Conservation (phyloP, 805 yeast genomes). For the Candida silvicultrix region DNA sequence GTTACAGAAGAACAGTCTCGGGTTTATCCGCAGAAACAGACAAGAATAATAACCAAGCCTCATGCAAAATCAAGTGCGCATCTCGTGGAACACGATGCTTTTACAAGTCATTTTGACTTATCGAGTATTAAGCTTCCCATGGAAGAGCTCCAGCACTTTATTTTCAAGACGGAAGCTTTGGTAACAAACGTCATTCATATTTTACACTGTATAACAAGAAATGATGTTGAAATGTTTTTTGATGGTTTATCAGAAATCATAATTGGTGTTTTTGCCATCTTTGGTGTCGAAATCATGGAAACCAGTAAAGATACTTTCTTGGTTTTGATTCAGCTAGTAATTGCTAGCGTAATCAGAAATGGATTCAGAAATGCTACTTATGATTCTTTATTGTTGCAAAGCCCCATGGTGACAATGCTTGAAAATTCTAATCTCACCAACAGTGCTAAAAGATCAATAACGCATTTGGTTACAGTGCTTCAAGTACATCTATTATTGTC, state of each 20-base stretch:
- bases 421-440: not conserved
- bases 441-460: not conserved
- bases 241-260: not conserved
- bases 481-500: conserved; percentile 1
- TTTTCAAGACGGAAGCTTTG: not conserved
- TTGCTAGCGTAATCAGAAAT: not conserved
- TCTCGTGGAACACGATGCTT: too few species aligned
- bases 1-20: not conserved
- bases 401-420: not conserved
- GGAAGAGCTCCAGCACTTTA: not conserved
- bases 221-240: not conserved
- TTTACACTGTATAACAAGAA: not conserved
- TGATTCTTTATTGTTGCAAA: not conserved
- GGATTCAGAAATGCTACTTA: not conserved
- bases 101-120: not conserved
- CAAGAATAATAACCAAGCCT: too few species aligned
- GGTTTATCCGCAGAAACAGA: not conserved
- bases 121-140: not conserved
- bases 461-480: not conserved
- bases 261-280: not conserved
- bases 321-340: not conserved
- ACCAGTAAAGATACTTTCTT: not conserved
- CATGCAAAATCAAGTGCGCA: too few species aligned
- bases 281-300: not conserved
- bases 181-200: not conserved